phyloP scores from a whole-genome alignment of 1,284 basidiomycete species.

The Takashimella tepidaria region DNA sequence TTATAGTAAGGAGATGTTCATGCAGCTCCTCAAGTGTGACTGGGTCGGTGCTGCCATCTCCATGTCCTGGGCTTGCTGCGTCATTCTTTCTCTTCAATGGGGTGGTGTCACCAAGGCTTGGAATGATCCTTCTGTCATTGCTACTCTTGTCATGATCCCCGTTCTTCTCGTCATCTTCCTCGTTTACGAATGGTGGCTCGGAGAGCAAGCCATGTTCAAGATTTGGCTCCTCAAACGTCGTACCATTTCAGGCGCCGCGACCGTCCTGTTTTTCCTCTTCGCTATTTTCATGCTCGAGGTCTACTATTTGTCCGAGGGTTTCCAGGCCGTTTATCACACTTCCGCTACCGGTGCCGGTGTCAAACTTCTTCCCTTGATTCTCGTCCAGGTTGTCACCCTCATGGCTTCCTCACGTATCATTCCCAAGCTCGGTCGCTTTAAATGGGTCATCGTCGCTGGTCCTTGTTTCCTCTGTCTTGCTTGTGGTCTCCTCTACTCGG shows the following conservation, averaged over 20 bases:
- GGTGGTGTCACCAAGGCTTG: slow-evolving; percentile 45
- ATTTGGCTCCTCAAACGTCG: slow-evolving; percentile 42
- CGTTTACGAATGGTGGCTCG: slow-evolving; percentile 42
- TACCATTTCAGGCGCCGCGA: slow-evolving; percentile 24
- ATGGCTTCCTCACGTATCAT: slow-evolving; percentile 40
- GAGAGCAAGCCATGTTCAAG: slow-evolving; percentile 46
- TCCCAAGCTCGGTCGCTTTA: slow-evolving; percentile 38
- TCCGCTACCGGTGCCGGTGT: slow-evolving; percentile 45
- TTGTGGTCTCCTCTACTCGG: slow-evolving; percentile 39
- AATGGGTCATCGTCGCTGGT: slow-evolving; percentile 39
- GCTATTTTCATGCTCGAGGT: slow-evolving; percentile 42
- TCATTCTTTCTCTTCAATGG: slow-evolving; percentile 43
- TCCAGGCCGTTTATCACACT: slow-evolving; percentile 42
- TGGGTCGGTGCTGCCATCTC: slow-evolving; percentile 40
- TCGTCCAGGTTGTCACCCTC: slow-evolving; percentile 41
- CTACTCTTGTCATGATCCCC: slow-evolving; percentile 40
- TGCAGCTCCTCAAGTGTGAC: slow-evolving; percentile 36
- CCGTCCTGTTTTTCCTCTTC: slow-evolving; percentile 23
- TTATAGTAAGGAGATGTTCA: slow-evolving; percentile 33
- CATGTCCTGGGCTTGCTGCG: slow-evolving; percentile 35
- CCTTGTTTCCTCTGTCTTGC: slow-evolving; percentile 36
- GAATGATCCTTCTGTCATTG: slow-evolving; percentile 45
- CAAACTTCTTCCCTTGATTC: slow-evolving; percentile 41
- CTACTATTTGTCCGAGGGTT: slow-evolving; percentile 38
- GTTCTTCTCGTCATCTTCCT: slow-evolving; percentile 40